Percentiles rank a stretch among this genome's conserved stretches.
Evolutionary conservation across 441 rosid genomes (phyloP).

Genomic region (Brassica balearica): DNA sequence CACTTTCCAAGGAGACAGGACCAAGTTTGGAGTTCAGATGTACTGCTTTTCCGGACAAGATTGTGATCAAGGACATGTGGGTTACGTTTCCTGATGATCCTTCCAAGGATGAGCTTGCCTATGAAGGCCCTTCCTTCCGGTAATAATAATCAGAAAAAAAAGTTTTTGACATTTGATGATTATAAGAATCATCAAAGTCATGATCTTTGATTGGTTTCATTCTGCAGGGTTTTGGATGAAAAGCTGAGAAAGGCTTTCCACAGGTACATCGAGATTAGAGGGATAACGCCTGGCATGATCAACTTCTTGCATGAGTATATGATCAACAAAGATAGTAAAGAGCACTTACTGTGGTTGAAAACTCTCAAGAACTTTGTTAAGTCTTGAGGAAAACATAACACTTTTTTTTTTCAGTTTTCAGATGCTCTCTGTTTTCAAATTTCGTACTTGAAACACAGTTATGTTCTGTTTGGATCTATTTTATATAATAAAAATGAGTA

Average conservation of each 20-base stretch:
- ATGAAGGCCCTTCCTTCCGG: constrained; percentile 89
- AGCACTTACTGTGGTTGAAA: constrained; percentile 69
- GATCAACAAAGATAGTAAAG: constrained; percentile 82
- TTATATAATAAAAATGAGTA: constrained; percentile 13
- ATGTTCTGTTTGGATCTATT: constrained; percentile 20
- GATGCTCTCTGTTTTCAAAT: constrained; percentile 2
- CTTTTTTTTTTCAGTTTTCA: neutral
- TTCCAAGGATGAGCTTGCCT: constrained; percentile 59
- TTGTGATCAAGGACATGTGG: constrained; percentile 65
- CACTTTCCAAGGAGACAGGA: constrained; percentile 66
- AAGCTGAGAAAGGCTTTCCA: constrained; percentile 77
- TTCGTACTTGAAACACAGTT: constrained; percentile 14
- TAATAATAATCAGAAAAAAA: constrained; percentile 29
- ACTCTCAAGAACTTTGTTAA: constrained; percentile 69
- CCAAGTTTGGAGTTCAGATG: constrained; percentile 67
- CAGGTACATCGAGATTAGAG: constrained; percentile 76
- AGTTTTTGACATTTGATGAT: neutral
- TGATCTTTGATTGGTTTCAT: constrained; percentile 30
- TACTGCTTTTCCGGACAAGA: constrained; percentile 74
- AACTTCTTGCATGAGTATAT: constrained; percentile 89
- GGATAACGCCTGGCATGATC: constrained; percentile 74
- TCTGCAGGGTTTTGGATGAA: constrained; percentile 73
- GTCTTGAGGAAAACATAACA: constrained; percentile 31
- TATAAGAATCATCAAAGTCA: neutral
- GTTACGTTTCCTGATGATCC: constrained; percentile 57